Conservation (phyloP, 495 filamentous ascomycete species). For the Neurospora terricola region DNA sequence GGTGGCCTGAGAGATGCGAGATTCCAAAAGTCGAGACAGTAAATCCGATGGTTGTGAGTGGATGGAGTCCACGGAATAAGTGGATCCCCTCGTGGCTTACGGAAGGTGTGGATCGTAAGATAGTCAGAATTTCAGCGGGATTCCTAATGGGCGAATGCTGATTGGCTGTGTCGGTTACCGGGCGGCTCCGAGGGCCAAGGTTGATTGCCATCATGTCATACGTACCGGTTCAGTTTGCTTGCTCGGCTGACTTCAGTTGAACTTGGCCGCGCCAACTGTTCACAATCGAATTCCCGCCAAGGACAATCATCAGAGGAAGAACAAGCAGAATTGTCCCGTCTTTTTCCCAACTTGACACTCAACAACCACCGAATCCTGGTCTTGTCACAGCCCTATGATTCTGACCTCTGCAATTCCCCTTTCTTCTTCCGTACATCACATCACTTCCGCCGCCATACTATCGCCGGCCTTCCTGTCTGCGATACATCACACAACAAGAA, state of each 20-base stretch:
- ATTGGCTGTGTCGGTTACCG: slow-evolving; percentile 33
- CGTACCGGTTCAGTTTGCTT: background rate
- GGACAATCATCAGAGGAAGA: background rate
- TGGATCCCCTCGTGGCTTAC: background rate
- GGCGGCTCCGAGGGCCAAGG: slow-evolving; percentile 10
- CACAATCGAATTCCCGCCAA: background rate
- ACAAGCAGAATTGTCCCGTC: background rate
- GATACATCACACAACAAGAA: background rate
- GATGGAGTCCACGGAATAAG: background rate
- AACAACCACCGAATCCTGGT: background rate
- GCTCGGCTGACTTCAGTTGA: slow-evolving; percentile 11
- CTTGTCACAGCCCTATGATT: slow-evolving; percentile 1
- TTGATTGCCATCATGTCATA: slow-evolving; percentile 31
- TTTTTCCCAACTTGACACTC: background rate
- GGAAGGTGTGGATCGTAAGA: background rate
- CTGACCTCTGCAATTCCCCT: background rate
- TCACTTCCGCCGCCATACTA: background rate
- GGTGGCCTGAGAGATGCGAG: background rate
- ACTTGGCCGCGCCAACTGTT: background rate
- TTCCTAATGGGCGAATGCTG: slow-evolving; percentile 22
- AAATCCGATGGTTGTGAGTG: background rate
- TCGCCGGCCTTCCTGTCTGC: background rate
- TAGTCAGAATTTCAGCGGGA: background rate
- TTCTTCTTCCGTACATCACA: background rate
- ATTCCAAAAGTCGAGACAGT: background rate